Percentiles rank a stretch among this genome's conserved stretches.
Conservation (phyloP, 495 filamentous ascomycete species). For the Beverwykella pulmonaria region DNA sequence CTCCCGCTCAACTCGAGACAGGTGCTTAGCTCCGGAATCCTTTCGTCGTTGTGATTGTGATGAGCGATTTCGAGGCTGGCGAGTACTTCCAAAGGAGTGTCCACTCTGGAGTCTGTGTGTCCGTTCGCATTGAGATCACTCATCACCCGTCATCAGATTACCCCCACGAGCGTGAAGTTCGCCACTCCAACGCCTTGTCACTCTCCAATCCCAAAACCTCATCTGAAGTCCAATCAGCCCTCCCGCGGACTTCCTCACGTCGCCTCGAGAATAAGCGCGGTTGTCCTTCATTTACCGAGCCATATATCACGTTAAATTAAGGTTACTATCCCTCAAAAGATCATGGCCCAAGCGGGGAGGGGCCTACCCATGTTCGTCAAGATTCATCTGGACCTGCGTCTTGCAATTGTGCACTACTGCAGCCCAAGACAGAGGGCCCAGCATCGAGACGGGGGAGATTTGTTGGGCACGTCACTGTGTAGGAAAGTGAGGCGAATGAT, state of each 20-base stretch:
- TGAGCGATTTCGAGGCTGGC: not conserved
- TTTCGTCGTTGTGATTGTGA: not conserved
- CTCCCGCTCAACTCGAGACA: not conserved
- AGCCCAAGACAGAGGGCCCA: not conserved
- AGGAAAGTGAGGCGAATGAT: slow-evolving; percentile 10
- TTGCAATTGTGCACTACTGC: slow-evolving; percentile 8
- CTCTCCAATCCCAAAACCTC: not conserved
- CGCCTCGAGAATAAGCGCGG: not conserved
- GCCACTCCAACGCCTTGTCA: not conserved
- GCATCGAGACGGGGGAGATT: not conserved
- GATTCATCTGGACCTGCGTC: slow-evolving; percentile 13
- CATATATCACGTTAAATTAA: slow-evolving; percentile 26
- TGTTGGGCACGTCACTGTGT: not conserved
- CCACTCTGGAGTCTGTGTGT: not conserved
- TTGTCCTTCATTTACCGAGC: not conserved
- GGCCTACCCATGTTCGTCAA: not conserved
- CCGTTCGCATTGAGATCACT: not conserved
- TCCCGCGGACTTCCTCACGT: not conserved
- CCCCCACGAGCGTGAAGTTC: not conserved
- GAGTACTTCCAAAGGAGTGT: not conserved
- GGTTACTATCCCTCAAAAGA: slow-evolving; percentile 22
- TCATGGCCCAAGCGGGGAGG: slow-evolving; percentile 16
- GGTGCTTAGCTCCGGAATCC: not conserved
- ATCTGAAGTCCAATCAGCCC: not conserved
- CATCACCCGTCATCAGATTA: not conserved